Base-by-base conservation (phyloP, 192 early-diverging fungal genomes). In the Obelidium mucronatum region DNA sequence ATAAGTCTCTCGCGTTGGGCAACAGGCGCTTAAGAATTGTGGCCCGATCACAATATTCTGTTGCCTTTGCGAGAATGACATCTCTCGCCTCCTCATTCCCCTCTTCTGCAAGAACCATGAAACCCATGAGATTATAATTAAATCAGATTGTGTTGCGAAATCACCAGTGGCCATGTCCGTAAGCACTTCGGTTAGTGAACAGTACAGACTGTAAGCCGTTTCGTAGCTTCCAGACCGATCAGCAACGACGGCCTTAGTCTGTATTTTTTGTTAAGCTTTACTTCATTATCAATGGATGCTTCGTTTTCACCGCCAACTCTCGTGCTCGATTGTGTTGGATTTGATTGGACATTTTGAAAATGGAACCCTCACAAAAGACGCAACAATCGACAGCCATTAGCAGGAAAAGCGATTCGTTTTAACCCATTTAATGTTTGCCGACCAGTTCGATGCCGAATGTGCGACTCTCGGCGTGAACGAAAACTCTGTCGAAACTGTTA, bases 401-500 rank as follows among this genome's bases (percentile, higher is more conserved):
- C n/a, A n/a, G n/a, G n/a, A n/a, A n/a, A n/a, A n/a, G n/a, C n/a
- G n/a, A n/a, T n/a, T n/a, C n/a, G n/a, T n/a, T n/a, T n/a, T n/a
- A n/a, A n/a, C n/a, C n/a, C n/a, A n/a, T n/a, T n/a, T n/a, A n/a
- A 72, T 72, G 70, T 74, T 74, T 63, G 34, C 58, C 11, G 48
- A 74, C 13, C 72, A 74, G 42, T 60, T 74, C 40, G 72, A 54
- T 17, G 56, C 72, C 6, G 72, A 62, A 60, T 74, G 72, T 37
- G 24, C 42, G 8, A n/a, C 24, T 48, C 60, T 74, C 33, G 72
- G 72, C 19, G 72, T 42, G 1, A 48, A 59, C 40, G 72, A 74
- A 35, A 19, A 39, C 26, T 56, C 72, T 28, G 42, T 58, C 19
- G n/a, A 34, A 13, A 6, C 42, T 30, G 37, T 74, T 37, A 51